Evolutionary conservation across 495 filamentous ascomycete genomes (phyloP).

Genomic region (Xylaria bambusicola): DNA sequence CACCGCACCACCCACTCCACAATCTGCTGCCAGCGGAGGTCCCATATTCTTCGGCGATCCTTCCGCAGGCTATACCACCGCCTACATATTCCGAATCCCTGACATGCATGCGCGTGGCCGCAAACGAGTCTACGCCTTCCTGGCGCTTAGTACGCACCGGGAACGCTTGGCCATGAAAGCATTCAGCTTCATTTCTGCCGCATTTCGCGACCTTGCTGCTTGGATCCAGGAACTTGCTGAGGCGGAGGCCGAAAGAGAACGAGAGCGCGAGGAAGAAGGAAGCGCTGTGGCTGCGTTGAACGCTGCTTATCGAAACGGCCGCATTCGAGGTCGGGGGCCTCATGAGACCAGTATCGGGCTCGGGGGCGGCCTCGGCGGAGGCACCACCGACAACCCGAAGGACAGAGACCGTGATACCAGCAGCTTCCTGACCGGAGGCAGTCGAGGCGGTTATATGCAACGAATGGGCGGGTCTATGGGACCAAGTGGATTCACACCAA

Average conservation of each 20-base stretch:
- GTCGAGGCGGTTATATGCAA: conserved; percentile 39
- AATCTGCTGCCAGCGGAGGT: conserved; percentile 55
- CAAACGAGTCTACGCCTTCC: conserved; percentile 81
- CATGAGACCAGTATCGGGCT: conserved; percentile 36
- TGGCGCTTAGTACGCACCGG: conserved; percentile 75
- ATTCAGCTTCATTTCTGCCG: conserved; percentile 70
- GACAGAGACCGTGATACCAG: conserved; percentile 35
- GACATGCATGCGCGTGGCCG: conserved; percentile 87
- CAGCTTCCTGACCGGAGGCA: conserved; percentile 49
- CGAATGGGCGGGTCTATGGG: conserved; percentile 40
- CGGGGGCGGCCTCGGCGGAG: conserved; percentile 28
- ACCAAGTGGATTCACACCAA: conserved; percentile 51
- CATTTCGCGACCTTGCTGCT: conserved; percentile 75
- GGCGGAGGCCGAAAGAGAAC: conserved; percentile 62
- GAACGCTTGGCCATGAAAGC: conserved; percentile 73
- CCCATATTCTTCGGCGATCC: conserved; percentile 87
- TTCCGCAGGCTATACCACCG: conserved; percentile 82
- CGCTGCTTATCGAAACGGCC: conserved; percentile 35
- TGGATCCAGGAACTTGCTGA: conserved; percentile 66
- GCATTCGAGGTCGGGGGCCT: conserved; percentile 26
- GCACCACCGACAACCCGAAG: conserved; percentile 4
- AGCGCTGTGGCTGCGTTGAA: conserved; percentile 34
- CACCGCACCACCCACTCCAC: conserved; percentile 36
- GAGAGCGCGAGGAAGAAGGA: conserved; percentile 46
- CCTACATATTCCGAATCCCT: conserved; percentile 86